Evolutionary conservation across 257 asterid genomes (phyloP).

Genomic region (Plantago major): DNA sequence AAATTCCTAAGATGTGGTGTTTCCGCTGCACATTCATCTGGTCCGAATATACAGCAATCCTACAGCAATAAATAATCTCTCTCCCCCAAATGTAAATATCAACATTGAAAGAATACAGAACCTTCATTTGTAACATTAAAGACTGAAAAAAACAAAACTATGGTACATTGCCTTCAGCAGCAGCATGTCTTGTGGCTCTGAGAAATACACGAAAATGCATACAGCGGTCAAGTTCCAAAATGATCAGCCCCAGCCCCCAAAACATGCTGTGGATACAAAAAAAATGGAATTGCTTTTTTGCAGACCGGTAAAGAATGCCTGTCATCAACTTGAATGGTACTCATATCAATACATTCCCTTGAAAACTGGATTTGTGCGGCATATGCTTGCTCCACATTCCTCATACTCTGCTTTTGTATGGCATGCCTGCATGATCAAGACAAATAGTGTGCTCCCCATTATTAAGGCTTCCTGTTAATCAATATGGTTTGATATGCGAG

Average conservation of each 20-base stretch:
- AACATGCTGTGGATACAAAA: background rate
- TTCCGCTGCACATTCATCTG: constrained; percentile 9
- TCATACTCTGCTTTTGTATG: constrained; percentile 98
- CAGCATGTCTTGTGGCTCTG: background rate
- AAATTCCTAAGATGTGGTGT: constrained; percentile 14
- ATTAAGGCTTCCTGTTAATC: background rate
- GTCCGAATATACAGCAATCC: constrained; percentile 15
- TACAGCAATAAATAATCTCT: constrained; percentile 6
- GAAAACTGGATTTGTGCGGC: constrained; percentile 92
- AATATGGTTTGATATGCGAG: no score
- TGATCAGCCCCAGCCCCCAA: background rate
- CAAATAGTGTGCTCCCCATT: background rate
- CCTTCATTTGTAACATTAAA: constrained; percentile 20
- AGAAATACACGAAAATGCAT: constrained; percentile 13
- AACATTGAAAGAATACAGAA: constrained; percentile 31
- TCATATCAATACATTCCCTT: constrained; percentile 84
- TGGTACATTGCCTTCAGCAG: constrained; percentile 28
- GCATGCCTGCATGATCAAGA: constrained; percentile 59
- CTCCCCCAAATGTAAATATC: constrained; percentile 8
- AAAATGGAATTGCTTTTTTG: no score
- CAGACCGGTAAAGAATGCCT: background rate
- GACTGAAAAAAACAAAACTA: constrained; percentile 18
- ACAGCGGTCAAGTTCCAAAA: constrained; percentile 13
- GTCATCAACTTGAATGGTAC: constrained; percentile 16
- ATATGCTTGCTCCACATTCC: constrained; percentile 92